Conservation (phyloP, 192 early-diverging fungal genomes). For the Backusella tarrabulga region DNA sequence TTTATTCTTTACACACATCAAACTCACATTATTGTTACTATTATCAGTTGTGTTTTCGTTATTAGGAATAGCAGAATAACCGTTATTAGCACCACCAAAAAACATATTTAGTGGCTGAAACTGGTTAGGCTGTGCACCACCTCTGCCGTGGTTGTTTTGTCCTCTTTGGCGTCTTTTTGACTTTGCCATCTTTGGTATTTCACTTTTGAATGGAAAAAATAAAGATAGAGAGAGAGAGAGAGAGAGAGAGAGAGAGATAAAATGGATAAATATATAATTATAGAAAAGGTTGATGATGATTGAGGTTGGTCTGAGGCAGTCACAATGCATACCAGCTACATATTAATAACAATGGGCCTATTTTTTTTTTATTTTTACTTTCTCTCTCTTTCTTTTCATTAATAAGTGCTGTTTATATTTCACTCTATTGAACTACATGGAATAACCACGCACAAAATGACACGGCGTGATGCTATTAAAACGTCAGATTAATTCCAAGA, state of each 20-base stretch:
- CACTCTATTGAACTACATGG: too few species aligned
- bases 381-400: not conserved
- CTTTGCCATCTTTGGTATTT: constrained; percentile 1
- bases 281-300: not conserved
- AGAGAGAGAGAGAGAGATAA: not conserved
- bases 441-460: too few species aligned
- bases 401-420: not conserved
- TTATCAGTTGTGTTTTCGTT: not conserved
- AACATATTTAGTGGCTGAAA: constrained; percentile 5
- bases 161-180: constrained; percentile 13
- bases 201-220: not conserved
- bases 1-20: not conserved
- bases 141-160: not conserved
- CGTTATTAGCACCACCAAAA: not conserved
- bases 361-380: not conserved
- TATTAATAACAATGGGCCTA: too few species aligned
- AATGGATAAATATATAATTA: not conserved
- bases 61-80: constrained; percentile 4
- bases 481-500: not conserved
- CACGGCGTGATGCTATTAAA: not conserved
- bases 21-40: not conserved
- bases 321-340: not conserved
- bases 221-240: not conserved
- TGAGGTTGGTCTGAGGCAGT: not conserved
- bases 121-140: not conserved